phyloP scores from a whole-genome alignment of 441 rosid genomes.

The Pelargonium cotyledonis region DNA sequence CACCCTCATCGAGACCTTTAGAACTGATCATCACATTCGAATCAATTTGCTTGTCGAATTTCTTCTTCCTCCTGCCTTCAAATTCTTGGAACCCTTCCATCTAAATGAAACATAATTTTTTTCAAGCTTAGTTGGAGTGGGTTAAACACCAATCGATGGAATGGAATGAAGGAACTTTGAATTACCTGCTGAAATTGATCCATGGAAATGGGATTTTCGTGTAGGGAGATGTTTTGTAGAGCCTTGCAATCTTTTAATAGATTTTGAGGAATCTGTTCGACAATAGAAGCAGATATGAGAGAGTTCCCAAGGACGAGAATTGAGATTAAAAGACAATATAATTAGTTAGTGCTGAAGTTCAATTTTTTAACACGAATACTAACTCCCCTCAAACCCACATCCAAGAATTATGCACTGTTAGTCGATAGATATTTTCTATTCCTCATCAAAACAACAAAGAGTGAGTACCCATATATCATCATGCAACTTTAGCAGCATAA shows the following conservation, averaged over 20 bases:
- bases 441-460: too few species aligned
- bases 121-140: not conserved
- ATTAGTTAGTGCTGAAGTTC: not conserved
- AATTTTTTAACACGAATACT: too few species aligned
- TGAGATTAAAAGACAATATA: not conserved
- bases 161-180: constrained; percentile 7
- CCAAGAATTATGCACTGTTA: too few species aligned
- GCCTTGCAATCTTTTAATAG: constrained; percentile 80
- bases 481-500: not conserved
- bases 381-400: too few species aligned
- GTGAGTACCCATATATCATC: too few species aligned
- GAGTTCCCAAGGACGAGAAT: not conserved
- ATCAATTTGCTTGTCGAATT: constrained; percentile 94
- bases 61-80: constrained; percentile 86
- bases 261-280: constrained; percentile 58
- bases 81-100: constrained; percentile 89
- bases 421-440: too few species aligned
- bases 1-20: constrained; percentile 85
- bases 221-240: constrained; percentile 80
- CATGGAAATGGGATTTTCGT: constrained; percentile 80
- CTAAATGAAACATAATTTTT: constrained; percentile 24
- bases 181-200: constrained; percentile 88
- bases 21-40: constrained; percentile 92
- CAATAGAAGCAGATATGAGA: constrained; percentile 11
- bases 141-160: not conserved